Evolutionary conservation across 2,329 filamentous ascomycete species (phyloP), one percentile per base, ranked within the genome.

Genomic region (Sarocladiaceae sp.): DNA sequence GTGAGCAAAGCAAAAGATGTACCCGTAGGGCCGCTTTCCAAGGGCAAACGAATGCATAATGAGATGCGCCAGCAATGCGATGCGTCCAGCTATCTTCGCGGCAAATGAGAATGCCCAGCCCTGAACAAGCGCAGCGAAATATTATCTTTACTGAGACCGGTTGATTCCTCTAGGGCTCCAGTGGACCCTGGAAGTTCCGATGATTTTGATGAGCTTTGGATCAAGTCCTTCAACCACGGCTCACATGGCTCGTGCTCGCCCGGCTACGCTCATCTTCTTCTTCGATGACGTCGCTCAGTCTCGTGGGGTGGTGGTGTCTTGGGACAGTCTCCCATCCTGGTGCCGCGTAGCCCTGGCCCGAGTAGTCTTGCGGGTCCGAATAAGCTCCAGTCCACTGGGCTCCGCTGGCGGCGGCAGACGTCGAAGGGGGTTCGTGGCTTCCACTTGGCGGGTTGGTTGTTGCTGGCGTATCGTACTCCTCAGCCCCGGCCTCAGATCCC

Each of bases 251-350:
- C 10, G 80, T 81, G 53, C 84, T 86, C 12, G 84, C 87, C 18
- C 85, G 78, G 58, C 85, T 87, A 42, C 81, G 74, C 64, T 94
- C 88, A 53, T 93, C 87, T 51, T 94, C 84, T 58, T 88, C 88
- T 58, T 89, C 85, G 23, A 93, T 74, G 21, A 95, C 89, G 64
- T 95, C 89, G 61, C 88, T 95, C 50, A 95, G 69, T 46, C 90
- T 73, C 7, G 89, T 95, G 0, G 89, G 89, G 64, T 95, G 88
- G 53, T 93, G 87, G 62, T 95, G 89, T 45, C 82, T 76, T 19
- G 83, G 82, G 50, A 88, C 70, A n/a, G 69, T 67, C 50, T 93
- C 86, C 87, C 88, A 94, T 13, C 78, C 82, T 2, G 80, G 74
- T 2, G 78, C 76, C 6, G 72, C 81, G 62, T 82, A 88, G 18